A percentile compares a stretch with the other conserved stretches of the same genome.
These are phyloP conservation scores for Phytophthora ramorum DNA, from an alignment of 352 stramenopile genomes.

Conservation along the genomic window DNA sequence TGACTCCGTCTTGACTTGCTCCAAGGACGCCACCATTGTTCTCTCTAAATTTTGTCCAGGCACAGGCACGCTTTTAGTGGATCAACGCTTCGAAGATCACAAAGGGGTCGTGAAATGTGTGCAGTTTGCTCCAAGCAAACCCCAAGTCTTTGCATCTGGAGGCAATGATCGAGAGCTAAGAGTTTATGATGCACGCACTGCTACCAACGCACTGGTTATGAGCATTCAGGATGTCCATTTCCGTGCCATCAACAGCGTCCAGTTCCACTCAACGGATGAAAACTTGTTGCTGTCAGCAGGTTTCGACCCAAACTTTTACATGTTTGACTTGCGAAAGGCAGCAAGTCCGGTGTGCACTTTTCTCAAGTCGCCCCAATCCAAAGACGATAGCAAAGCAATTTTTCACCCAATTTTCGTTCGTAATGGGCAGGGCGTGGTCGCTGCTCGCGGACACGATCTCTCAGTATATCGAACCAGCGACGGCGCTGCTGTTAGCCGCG, in stretches of 20 bases:
- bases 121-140: slow-evolving; percentile 33
- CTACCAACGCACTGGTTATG: slow-evolving; percentile 15
- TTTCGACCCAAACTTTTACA: slow-evolving; percentile 55
- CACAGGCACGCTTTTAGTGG: slow-evolving; percentile 16
- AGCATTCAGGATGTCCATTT: slow-evolving; percentile 28
- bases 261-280: slow-evolving; percentile 55
- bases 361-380: slow-evolving; percentile 22
- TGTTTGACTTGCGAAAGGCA: slow-evolving; percentile 54
- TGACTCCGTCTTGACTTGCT: slow-evolving; percentile 52
- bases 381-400: slow-evolving; percentile 39
- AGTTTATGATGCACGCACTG: slow-evolving; percentile 43
- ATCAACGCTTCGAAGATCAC: slow-evolving; percentile 47
- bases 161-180: slow-evolving; percentile 55
- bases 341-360: slow-evolving; percentile 47
- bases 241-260: slow-evolving; percentile 63
- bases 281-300: slow-evolving; percentile 53
- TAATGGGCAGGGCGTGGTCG: slow-evolving; percentile 35
- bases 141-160: slow-evolving; percentile 44
- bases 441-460: slow-evolving; percentile 40
- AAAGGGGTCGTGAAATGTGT: slow-evolving; percentile 60
- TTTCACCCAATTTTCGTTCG: slow-evolving; percentile 62
- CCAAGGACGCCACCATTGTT: slow-evolving; percentile 54
- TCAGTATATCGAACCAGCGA: slow-evolving; percentile 50
- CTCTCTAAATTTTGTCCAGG: slow-evolving; percentile 40
- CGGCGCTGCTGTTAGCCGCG: slow-evolving; percentile 44